Evolutionary conservation across 192 early-diverging fungal genomes (phyloP).

Genomic region (Coemansia sp.): DNA sequence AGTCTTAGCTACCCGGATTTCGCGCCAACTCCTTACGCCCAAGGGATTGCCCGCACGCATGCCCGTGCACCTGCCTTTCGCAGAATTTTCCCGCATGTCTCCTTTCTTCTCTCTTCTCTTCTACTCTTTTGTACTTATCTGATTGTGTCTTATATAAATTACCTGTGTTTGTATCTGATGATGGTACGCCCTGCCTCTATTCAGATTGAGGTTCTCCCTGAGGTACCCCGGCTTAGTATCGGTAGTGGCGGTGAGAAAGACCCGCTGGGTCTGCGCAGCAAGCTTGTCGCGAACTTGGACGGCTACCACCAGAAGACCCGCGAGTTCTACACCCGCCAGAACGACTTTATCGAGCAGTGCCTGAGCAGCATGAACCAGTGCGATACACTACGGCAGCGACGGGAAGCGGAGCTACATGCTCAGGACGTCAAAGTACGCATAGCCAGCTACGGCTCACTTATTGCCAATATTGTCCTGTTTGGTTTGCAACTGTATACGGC

Average conservation of each 20-base stretch:
- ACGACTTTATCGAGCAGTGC: conserved; percentile 77
- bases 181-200: conserved; percentile 2
- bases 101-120: background rate
- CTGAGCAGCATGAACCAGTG: conserved; percentile 42
- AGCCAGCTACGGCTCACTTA: conserved; percentile 67
- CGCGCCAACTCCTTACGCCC: background rate
- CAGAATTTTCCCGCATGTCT: background rate
- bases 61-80: background rate
- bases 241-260: background rate
- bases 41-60: background rate
- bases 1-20: background rate
- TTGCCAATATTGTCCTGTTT: conserved; percentile 66
- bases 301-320: conserved; percentile 37
- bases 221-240: background rate
- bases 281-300: conserved; percentile 14
- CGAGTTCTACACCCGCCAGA: conserved; percentile 79
- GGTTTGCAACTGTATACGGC: conserved; percentile 64
- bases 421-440: conserved; percentile 50
- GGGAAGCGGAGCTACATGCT: conserved; percentile 9
- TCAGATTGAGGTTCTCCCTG: conserved; percentile 12
- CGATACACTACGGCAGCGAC: background rate
- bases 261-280: conserved; percentile 21
- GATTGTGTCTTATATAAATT: background rate
- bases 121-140: background rate
- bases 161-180: background rate